Evolutionary conservation across 805 yeast genomes (phyloP).

Genomic region (Brettanomyces nanus): DNA sequence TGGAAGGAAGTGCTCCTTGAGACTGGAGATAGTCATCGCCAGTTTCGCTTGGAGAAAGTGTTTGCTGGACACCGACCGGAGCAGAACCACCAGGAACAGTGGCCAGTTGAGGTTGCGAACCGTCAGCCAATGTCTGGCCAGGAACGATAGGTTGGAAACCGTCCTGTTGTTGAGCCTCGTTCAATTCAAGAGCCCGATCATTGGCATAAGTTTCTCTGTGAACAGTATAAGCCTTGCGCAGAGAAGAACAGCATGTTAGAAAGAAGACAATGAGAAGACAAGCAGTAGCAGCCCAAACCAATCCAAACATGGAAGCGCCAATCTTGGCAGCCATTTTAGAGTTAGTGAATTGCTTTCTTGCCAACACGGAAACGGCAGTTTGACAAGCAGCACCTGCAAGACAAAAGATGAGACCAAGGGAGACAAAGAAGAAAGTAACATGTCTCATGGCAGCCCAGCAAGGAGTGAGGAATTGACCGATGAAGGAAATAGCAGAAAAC

Average conservation of each 20-base stretch:
- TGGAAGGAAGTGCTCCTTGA: conserved; percentile 21
- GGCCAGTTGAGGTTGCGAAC: not conserved
- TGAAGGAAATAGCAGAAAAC: conserved; percentile 54
- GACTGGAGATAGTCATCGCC: conserved; percentile 17
- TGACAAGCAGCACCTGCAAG: conserved; percentile 60
- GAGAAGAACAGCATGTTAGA: conserved; percentile 42
- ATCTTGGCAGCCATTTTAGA: conserved; percentile 37
- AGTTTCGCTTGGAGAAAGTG: conserved; percentile 3
- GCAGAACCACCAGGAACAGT: conserved; percentile 14
- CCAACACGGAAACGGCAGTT: conserved; percentile 75
- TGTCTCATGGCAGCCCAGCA: conserved; percentile 49
- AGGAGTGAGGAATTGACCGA: conserved; percentile 46
- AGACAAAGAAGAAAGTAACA: conserved; percentile 42
- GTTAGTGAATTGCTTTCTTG: conserved; percentile 55
- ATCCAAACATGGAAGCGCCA: conserved; percentile 52
- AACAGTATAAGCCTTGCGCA: conserved; percentile 41
- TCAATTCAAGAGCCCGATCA: conserved; percentile 4
- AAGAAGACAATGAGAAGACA: conserved; percentile 41
- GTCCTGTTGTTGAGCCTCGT: conserved; percentile 9
- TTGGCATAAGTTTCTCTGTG: conserved; percentile 29
- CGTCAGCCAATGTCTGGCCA: not conserved
- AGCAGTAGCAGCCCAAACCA: conserved; percentile 65
- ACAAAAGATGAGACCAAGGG: conserved; percentile 44
- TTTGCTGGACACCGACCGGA: conserved; percentile 1
- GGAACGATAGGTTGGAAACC: conserved; percentile 11